Percentiles rank a stretch among this genome's conserved stretches.
Conservation (phyloP, 441 rosid species). For the Erysimum pusillum region DNA sequence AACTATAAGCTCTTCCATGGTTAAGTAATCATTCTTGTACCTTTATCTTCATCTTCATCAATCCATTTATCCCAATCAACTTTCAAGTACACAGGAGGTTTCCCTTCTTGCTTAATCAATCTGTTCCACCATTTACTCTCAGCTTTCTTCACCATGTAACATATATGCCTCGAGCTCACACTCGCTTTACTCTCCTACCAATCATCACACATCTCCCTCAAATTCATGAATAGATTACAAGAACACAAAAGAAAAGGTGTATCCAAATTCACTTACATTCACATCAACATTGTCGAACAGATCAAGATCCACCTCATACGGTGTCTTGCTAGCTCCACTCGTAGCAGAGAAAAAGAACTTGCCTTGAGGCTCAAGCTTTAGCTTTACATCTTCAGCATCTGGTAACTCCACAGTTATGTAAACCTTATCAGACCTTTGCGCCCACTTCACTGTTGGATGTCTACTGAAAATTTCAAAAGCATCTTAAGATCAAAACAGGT, state of each 20-base stretch:
- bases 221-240: too few species aligned
- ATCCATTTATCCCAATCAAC: conserved; percentile 87
- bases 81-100: conserved; percentile 63
- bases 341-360: conserved; percentile 63
- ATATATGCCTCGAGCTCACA: conserved; percentile 57
- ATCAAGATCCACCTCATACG: conserved; percentile 64
- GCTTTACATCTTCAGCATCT: conserved; percentile 69
- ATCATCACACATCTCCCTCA: neutral
- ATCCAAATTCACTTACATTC: conserved; percentile 59
- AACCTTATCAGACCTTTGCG: conserved; percentile 66
- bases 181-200: conserved; percentile 71
- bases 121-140: conserved; percentile 79
- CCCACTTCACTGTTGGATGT: conserved; percentile 78
- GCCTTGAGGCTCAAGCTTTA: conserved; percentile 77
- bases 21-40: conserved; percentile 13
- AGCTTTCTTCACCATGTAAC: conserved; percentile 64
- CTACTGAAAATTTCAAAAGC: conserved; percentile 49
- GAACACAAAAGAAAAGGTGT: neutral
- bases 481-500: neutral
- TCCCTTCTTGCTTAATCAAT: conserved; percentile 62
- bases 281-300: conserved; percentile 65
- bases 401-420: conserved; percentile 68
- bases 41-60: conserved; percentile 68
- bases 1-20: conserved; percentile 4
- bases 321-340: conserved; percentile 56